Base-by-base conservation (phyloP, 177 flowering plant species). In the Vitis hybrid region DNA sequence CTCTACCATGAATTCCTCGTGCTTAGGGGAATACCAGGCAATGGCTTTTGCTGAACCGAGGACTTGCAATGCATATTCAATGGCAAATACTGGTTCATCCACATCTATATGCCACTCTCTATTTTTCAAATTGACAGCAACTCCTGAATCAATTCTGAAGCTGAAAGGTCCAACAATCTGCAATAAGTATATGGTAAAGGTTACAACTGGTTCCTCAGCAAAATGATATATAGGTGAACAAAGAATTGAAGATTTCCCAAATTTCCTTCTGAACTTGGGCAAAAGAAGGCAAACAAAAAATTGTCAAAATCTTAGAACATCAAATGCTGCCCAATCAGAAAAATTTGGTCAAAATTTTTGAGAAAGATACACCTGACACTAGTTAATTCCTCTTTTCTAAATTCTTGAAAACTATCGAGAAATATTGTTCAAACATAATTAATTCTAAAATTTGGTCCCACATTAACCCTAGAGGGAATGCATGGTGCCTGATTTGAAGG, bases 1-100 rank as follows among this genome's bases (percentile, higher is more conserved):
- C 84, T 94, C 98, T 11, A 92, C 76, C 97, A 92, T 94, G 68
- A 88, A 88, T 69, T 94, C 95, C 75, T 74, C 67, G 1, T 86
- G 86, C 80, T 85, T 88, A 2, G 93, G 86, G 2, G 97, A 86
- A 79, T 91, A 92, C 98, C 98, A 94, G 20, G 93, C 94, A 57
- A 90, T 75, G 18, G 93, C 98, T 71, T 92, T 94, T 17, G 97
- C 98, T 4, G 97, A 91, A 57, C 88, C 93, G 70, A 94, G 92
- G 65, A 92, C 97, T 60, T 94, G 93, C 77, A 94, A 68, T 18
- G 97, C 92, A 81, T 91, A 84, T 69, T 94, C 98, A 53, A 90
- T 5, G 9, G 95, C 97, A 81, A 88, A 86, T 21, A 90, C 77
- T 14, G 97, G 86, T 8, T 92, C 84, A 13, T 84, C 71, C 24